These are phyloP conservation scores for Kalanchoe fedtschenkoi DNA, from an alignment of 164 flowering plant genomes.

Conservation along the genomic window DNA sequence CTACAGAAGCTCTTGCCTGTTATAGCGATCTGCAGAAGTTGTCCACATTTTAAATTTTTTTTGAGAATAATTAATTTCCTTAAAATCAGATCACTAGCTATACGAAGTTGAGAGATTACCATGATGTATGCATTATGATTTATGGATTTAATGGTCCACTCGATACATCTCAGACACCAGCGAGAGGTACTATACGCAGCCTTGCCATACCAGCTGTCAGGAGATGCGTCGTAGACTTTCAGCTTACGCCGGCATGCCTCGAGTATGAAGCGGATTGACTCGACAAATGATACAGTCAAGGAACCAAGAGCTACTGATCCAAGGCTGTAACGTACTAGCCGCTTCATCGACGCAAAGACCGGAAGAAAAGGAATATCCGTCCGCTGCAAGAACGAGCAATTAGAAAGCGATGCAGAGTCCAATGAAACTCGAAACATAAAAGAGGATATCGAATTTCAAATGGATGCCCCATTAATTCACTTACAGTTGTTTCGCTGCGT, in stretches of 20 bases:
- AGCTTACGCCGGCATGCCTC: constrained; percentile 78
- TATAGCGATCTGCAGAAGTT: constrained; percentile 71
- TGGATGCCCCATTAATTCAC: constrained; percentile 11
- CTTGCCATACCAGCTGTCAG: constrained; percentile 49
- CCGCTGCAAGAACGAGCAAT: constrained; percentile 26
- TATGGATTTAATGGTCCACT: constrained; percentile 71
- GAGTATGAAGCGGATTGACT: constrained; percentile 63
- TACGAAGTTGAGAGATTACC: constrained; percentile 29
- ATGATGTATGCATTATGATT: constrained; percentile 94
- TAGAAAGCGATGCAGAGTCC: neutral
- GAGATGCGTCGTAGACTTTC: constrained; percentile 35
- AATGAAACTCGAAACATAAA: constrained; percentile 8
- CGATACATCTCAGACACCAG: constrained; percentile 43
- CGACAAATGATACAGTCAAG: constrained; percentile 62
- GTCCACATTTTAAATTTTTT: neutral
- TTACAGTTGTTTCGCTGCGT: constrained; percentile 72
- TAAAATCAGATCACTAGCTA: no score
- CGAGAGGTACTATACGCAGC: constrained; percentile 35
- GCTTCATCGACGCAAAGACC: constrained; percentile 86
- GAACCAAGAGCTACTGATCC: constrained; percentile 97
- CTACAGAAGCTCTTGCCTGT: constrained; percentile 85
- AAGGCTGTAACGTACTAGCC: constrained; percentile 70
- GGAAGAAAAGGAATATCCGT: constrained; percentile 86
- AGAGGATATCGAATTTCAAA: neutral
- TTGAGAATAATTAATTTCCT: neutral